Base-by-base conservation (phyloP, 495 filamentous ascomycete genomes). In the Daldinia grandis region DNA sequence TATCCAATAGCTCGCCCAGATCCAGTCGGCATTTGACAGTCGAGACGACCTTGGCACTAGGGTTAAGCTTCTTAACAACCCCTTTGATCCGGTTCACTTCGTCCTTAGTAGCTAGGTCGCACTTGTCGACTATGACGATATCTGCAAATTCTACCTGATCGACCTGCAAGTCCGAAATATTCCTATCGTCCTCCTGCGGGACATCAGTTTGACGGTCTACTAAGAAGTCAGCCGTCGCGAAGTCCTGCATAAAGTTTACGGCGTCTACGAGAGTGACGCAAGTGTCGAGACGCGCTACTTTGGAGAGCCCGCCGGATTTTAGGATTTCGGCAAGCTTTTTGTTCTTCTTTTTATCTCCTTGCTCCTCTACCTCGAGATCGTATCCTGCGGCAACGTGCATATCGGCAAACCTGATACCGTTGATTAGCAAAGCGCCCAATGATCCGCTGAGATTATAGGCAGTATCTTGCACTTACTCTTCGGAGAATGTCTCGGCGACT, bases 131-230 rank as follows among this genome's bases (percentile, higher is more conserved):
- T 30, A 89, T 78, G 12, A 89, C 76, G 2, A 89, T 85, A 57
- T 89, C 85, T 5, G 87, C 86, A 60, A 89, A 89, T 71, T 89
- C 87, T 49, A 89, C 86, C 66, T 89, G 87, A 60, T 89, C 87
- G 0, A 87, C 85, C 78, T 88, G 85, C 2, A 88, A 80, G 58
- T 89, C 85, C 12, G 86, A 87, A 47, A 88, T 86, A 0, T 86
- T 88, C 3, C 86, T 81, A 37, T 89, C 86, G 54, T 89, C 87
- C 62, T 89, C 87, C 0, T 81, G 76, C 0, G 83, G 78, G 14
- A 84, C 71, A 30, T 76, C 73, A 1, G 54, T 59, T 47, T 75
- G 72, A 9, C 87, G 83, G 35, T 85, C 82, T 0, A 82, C 84
- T 2, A 88, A 77, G 50, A 87, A 83, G 53, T 89, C 86, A n/a